phyloP scores from a whole-genome alignment of 352 stramenopile species.

The Pythium plurisporium region DNA sequence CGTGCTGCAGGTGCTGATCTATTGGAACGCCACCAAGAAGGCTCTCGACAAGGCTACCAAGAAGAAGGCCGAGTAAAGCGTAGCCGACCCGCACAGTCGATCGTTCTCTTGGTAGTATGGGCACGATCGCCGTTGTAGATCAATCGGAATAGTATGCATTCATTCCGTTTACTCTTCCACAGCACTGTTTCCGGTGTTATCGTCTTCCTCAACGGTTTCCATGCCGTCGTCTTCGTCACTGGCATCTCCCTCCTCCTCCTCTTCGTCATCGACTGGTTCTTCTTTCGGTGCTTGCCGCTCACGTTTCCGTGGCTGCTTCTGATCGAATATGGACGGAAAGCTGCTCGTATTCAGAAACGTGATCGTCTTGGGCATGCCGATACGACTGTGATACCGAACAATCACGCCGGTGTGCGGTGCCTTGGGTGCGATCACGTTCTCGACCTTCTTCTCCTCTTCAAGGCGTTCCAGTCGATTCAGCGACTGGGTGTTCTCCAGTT shows the following conservation, averaged over 20 bases:
- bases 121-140: too few relatives aligned
- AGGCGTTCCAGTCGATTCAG: slow-evolving; percentile 71
- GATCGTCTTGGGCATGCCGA: slow-evolving; percentile 67
- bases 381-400: slow-evolving; percentile 62
- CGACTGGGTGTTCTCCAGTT: slow-evolving; percentile 79
- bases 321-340: slow-evolving; percentile 69
- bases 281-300: slow-evolving; percentile 29
- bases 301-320: slow-evolving; percentile 51
- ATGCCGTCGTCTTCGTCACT: slow-evolving; percentile 15
- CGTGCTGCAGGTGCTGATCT: slow-evolving; percentile 75
- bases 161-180: too few relatives aligned
- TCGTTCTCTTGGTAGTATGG: too few relatives aligned
- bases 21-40: slow-evolving; percentile 80
- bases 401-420: slow-evolving; percentile 63
- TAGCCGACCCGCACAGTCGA: too few relatives aligned
- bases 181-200: background rate
- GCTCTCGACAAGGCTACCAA: slow-evolving; percentile 48
- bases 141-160: too few relatives aligned
- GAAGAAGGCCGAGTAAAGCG: slow-evolving; percentile 73
- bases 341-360: slow-evolving; percentile 71
- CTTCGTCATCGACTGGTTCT: slow-evolving; percentile 27
- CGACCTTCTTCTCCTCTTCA: slow-evolving; percentile 78
- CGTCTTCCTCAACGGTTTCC: slow-evolving; percentile 5
- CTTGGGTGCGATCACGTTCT: slow-evolving; percentile 56
- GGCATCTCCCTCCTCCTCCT: slow-evolving; percentile 25